Evolutionary conservation across 768 basidiomycete species (phyloP).

Genomic region (Agrocybe pediades): DNA sequence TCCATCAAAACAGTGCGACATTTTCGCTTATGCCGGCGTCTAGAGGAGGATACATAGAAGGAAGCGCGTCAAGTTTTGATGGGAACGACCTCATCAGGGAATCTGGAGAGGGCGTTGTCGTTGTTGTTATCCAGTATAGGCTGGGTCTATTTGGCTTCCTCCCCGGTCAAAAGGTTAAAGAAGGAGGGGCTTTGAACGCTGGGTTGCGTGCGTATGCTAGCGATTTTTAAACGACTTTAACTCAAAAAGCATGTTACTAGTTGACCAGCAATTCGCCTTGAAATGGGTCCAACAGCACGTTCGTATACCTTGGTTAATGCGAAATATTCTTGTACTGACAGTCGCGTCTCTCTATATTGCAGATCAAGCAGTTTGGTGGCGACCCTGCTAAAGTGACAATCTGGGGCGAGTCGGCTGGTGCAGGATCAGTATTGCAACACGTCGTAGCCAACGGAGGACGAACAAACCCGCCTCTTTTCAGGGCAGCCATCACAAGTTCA

Average conservation of each 20-base stretch:
- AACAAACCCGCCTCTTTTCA: slow-evolving; percentile 46
- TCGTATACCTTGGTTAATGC: slow-evolving; percentile 2
- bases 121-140: slow-evolving; percentile 44
- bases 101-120: slow-evolving; percentile 35
- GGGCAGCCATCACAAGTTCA: slow-evolving; percentile 46
- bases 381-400: slow-evolving; percentile 40
- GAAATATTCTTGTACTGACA: background rate
- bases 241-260: too few relatives aligned
- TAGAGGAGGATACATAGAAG: slow-evolving; percentile 34
- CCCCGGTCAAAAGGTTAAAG: slow-evolving; percentile 42
- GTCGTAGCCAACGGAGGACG: slow-evolving; percentile 46
- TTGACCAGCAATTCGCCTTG: slow-evolving; percentile 46
- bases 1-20: background rate
- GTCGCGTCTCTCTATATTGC: background rate
- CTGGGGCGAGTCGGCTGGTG: slow-evolving; percentile 48
- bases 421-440: slow-evolving; percentile 53
- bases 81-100: slow-evolving; percentile 35
- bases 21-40: background rate
- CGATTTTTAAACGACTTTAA: too few relatives aligned
- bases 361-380: slow-evolving; percentile 44
- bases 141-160: slow-evolving; percentile 50
- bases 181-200: slow-evolving; percentile 45
- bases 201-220: slow-evolving; percentile 41
- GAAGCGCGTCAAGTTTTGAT: slow-evolving; percentile 23
- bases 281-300: slow-evolving; percentile 45